Evolutionary conservation across 1,284 basidiomycete genomes (phyloP).

Genomic region (Tausonia pullulans): DNA sequence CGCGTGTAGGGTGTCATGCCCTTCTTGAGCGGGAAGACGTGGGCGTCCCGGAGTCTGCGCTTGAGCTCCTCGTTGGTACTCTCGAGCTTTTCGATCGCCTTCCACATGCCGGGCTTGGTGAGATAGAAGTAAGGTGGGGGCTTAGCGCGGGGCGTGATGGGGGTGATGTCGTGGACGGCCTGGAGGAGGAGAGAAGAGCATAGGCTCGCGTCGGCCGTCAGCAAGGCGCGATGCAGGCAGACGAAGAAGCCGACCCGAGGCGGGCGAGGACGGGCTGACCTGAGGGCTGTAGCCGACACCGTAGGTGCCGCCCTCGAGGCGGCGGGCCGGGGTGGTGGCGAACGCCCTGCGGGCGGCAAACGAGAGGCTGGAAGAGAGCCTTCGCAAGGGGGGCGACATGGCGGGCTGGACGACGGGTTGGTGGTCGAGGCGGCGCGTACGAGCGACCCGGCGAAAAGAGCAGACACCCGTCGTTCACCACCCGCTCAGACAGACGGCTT

Average conservation of each 20-base stretch:
- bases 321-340: too few species aligned
- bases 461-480: too few species aligned
- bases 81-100: neutral
- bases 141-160: slow-evolving; percentile 11
- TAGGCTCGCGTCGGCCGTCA: neutral
- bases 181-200: neutral
- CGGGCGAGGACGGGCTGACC: neutral
- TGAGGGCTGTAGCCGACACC: too few species aligned
- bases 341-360: too few species aligned
- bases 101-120: slow-evolving; percentile 7
- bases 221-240: too few species aligned
- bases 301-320: too few species aligned
- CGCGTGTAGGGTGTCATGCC: neutral
- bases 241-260: neutral
- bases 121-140: slow-evolving; percentile 14
- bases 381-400: too few species aligned
- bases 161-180: slow-evolving; percentile 4
- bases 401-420: too few species aligned
- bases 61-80: neutral
- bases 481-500: too few species aligned
- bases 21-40: neutral
- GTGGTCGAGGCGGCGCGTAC: too few species aligned
- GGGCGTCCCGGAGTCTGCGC: neutral
- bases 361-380: too few species aligned
- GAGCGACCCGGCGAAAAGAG: too few species aligned